Conservation (phyloP, 2,329 filamentous ascomycete genomes). For the Ophiostoma perfectum region DNA sequence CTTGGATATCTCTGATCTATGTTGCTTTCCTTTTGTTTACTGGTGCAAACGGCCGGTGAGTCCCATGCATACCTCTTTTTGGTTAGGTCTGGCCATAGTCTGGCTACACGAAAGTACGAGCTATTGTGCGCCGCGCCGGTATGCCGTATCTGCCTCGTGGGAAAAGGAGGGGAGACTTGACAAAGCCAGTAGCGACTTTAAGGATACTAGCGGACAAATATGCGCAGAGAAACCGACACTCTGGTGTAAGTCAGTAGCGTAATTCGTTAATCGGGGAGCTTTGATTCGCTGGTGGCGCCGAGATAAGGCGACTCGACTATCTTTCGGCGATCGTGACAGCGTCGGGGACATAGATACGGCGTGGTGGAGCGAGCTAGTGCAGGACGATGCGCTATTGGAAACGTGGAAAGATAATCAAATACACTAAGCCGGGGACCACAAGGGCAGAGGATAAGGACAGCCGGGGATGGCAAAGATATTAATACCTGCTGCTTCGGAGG, state of each 20-base stretch:
- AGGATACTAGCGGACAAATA: not conserved
- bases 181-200: not conserved
- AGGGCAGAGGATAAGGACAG: not conserved
- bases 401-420: not conserved
- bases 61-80: not conserved
- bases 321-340: not conserved
- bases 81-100: not conserved
- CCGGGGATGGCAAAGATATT: constrained; percentile 8
- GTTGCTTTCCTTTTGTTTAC: not conserved
- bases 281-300: not conserved
- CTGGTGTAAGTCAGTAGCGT: not conserved
- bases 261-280: not conserved
- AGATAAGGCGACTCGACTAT: not conserved
- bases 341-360: not conserved
- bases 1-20: too few species aligned
- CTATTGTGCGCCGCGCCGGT: not conserved
- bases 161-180: not conserved
- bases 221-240: not conserved
- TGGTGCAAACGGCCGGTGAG: constrained; percentile 10
- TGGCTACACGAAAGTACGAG: too few species aligned
- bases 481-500: not conserved
- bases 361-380: constrained; percentile 1
- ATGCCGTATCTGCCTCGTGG: not conserved
- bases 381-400: not conserved
- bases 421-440: not conserved